Base-by-base conservation (phyloP, 1,284 basidiomycete genomes). In the Apiotrichum brassicae region DNA sequence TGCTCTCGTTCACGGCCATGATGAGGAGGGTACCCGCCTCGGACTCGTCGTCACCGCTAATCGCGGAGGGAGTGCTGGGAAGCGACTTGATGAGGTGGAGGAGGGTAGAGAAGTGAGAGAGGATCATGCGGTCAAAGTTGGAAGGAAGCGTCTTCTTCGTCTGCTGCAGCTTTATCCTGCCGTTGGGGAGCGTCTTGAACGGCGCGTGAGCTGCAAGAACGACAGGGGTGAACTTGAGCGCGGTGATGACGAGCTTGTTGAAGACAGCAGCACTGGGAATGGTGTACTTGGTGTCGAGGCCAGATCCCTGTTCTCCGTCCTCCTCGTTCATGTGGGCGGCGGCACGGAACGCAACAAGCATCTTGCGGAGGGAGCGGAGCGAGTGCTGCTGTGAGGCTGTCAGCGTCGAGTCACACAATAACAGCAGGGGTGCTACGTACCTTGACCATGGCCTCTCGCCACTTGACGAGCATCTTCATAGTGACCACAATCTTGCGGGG, bases 361-460 rank as follows among this genome's bases (percentile, higher is more conserved):
- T 78, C 64, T 87, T 90, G 53, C 90, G 78, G 36, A 98, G 75
- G 0, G 90, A 85, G 53, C 87, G 81, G 48, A 97, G 70, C 2
- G 94, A 97, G 44, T 83, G 82, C 72, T 89, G 83, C 85, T 94
- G 64, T n/a, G n/a, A n/a, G n/a, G n/a, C n/a, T n/a, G n/a, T n/a
- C n/a, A n/a, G n/a, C n/a, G 2, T 49, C 22, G 24, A 16, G 35
- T 47, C 36, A 50, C 51, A 38, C 34, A 20, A 6, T 1, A 22
- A 7, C 26, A 18, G 0, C 2, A 22, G 9, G 13, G 13, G 7
- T 14, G 22, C 44, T 14, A 60, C 65, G 54, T 53, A 88, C 90
- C 77, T 93, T 82, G 20, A 98, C 76, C 50, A 97, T 77, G n/a
- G 82, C 82, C 68, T 86, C 87, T 68, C 97, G 91, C 94, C 94